Conservation (phyloP, 2,329 filamentous ascomycete genomes). For the Proliferodiscus dingleyae region DNA sequence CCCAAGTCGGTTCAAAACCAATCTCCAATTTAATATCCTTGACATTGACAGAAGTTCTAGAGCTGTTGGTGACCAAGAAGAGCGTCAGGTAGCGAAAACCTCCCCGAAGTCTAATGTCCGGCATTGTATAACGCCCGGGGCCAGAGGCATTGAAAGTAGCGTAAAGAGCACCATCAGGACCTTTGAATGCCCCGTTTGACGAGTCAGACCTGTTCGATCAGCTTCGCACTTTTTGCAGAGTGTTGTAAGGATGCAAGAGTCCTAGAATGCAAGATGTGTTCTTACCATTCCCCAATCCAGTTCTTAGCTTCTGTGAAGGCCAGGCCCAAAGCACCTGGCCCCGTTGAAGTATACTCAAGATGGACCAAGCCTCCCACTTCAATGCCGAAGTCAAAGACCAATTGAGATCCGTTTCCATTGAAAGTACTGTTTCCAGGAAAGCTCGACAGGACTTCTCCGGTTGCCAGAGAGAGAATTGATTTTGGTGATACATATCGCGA, state of each 20-base stretch:
- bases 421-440: constrained; percentile 14
- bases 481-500: constrained; percentile 46
- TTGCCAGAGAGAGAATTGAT: constrained; percentile 37
- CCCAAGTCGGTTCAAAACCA: constrained; percentile 40
- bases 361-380: constrained; percentile 53
- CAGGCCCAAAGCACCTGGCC: constrained; percentile 38
- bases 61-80: constrained; percentile 36
- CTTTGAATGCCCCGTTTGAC: constrained; percentile 44
- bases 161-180: constrained; percentile 46
- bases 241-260: too few species aligned
- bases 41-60: constrained; percentile 20
- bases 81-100: constrained; percentile 50
- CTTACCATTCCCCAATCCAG: constrained; percentile 39
- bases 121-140: constrained; percentile 38
- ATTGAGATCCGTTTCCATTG: constrained; percentile 42
- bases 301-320: constrained; percentile 45
- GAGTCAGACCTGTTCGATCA: constrained; percentile 34
- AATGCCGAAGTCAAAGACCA: constrained; percentile 54
- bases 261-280: too few species aligned
- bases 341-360: constrained; percentile 29
- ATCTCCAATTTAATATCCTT: constrained; percentile 34
- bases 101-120: constrained; percentile 41
- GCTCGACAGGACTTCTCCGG: constrained; percentile 26
- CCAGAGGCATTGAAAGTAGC: constrained; percentile 34
- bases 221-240: too few species aligned